Evolutionary conservation across 129 eudicot species (phyloP), one percentile per base, ranked within the genome.

Genomic region (Heracleum sosnowskyi): DNA sequence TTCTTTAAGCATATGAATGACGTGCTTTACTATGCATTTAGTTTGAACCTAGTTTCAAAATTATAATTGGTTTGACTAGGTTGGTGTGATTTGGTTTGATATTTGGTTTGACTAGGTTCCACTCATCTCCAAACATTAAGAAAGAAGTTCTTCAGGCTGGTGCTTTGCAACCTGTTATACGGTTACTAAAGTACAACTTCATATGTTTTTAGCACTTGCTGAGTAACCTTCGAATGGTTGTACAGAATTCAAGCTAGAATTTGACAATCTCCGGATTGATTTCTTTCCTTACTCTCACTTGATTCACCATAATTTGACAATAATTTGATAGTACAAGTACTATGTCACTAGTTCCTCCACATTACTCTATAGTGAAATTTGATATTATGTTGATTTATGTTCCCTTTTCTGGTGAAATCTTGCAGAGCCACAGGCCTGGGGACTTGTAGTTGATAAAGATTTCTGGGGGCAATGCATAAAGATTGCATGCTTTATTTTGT

Each of bases 141-240:
- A 92, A 89, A 79, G 91, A 90, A 81, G 99, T 96, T 81, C 97
- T 96, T 44, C 87, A 83, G 78, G 97, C 97, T 57, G 99, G 99
- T 84, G 99, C 99, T 66, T 77, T 96, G 86, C 99, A 96, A 70
- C 99, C 99, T 82, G 99, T 96, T 13, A 96, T 96, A 78, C 89
- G 90, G 41, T 83, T 96, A 85, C 93, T 96, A 45, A 96, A 93
- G 99, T 96, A 85, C 66, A 17, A 26, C 41, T 37, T 12, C 17
- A 39, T 41, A 35, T 37, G 7, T 44, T 5, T 44, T 4, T 20
- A 74, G 57, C n/a, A 26, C 39, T 44, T 73, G 9, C 36, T 37
- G 11, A 40, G 37, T 34, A 31, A 17, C 44, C 71, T 64, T 31
- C 0, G 29, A 57, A n/a, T 64, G 37, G 37, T 17, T 66, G 72